Evolutionary conservation across 768 basidiomycete genomes (phyloP).

Genomic region (Thelephora ganbajun): DNA sequence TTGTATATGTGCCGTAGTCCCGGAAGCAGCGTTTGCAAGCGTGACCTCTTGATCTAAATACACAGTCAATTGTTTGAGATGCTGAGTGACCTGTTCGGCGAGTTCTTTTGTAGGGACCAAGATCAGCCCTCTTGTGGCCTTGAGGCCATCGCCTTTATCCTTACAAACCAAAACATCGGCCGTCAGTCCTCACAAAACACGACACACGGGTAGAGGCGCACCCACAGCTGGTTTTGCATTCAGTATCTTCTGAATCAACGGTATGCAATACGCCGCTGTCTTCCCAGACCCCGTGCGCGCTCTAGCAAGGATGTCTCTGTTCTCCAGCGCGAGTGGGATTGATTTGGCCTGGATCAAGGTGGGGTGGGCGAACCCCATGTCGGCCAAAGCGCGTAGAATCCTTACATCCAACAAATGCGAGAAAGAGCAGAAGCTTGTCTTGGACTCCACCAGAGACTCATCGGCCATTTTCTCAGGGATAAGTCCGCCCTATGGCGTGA

Average conservation of each 20-base stretch:
- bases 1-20: conserved; percentile 57
- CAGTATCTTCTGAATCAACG: conserved; percentile 79
- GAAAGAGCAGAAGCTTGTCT: conserved; percentile 33
- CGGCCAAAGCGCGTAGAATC: conserved; percentile 78
- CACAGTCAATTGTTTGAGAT: conserved; percentile 45
- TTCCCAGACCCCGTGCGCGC: conserved; percentile 96
- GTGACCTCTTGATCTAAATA: conserved; percentile 73
- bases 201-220: conserved; percentile 2
- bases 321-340: conserved; percentile 84
- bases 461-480: conserved; percentile 11
- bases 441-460: conserved; percentile 16
- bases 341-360: conserved; percentile 87
- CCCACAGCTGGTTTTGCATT: conserved; percentile 47
- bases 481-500: not conserved
- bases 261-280: conserved; percentile 91
- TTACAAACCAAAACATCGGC: not conserved
- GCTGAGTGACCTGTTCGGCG: conserved; percentile 74
- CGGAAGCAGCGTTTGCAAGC: conserved; percentile 65
- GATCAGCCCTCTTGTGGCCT: conserved; percentile 60
- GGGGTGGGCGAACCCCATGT: conserved; percentile 79
- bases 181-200: not conserved
- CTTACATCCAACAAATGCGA: conserved; percentile 74
- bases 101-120: conserved; percentile 88
- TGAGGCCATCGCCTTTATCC: conserved; percentile 15
- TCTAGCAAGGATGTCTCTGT: conserved; percentile 81